Base-by-base conservation (phyloP, 139 green algal species). In the Tetradesmus obliquus region DNA sequence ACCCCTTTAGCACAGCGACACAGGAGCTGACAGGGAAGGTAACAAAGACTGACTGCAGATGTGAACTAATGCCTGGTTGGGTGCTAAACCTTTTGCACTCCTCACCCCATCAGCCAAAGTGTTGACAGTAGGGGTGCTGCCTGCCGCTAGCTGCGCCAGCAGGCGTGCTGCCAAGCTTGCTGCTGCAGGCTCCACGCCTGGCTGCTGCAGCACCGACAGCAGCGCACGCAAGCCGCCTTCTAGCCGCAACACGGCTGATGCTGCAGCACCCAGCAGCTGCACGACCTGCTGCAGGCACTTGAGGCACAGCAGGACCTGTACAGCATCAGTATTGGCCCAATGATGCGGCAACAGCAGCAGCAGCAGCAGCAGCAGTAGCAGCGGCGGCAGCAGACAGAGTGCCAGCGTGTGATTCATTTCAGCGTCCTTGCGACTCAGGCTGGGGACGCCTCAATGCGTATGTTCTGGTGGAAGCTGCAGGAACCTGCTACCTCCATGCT, bases 281-380 rank as follows among this genome's bases (percentile, higher is more conserved):
- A 86, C 17, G 15, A 86, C 53, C 22, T 86, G 81, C 81, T 86
- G 81, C 53, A 86, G 55, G 81, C 81, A 86, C 53, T 69, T 86
- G 13, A 86, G 81, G 13, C 53, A n/a, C 17, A 24, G 17, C 53
- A 69, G 53, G 15, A 86, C 81, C 81, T 86, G 79, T 13, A 57
- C 6, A 71, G 57, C 8, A 66, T 15, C 10, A 66, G 10, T 2
- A 66, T 66, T 15, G 58, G 7, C 8, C 7, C 58, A 1, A 66
- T 15, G 8, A 66, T 66, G 58, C 7, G 58, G 58, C 58, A 66
- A 66, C 58, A 66, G 58, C 58, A 66, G 58, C 58, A 10, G 10
- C 60, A 71, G 10, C 60, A 71, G 60, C 60, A 15, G 60, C 60
- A 71, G 60, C 60, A 71, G 60, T 71, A 13, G 8, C 60, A 71